These are phyloP conservation scores for Mycena vitilis DNA, from an alignment of 768 basidiomycete genomes.

Conservation along the genomic window DNA sequence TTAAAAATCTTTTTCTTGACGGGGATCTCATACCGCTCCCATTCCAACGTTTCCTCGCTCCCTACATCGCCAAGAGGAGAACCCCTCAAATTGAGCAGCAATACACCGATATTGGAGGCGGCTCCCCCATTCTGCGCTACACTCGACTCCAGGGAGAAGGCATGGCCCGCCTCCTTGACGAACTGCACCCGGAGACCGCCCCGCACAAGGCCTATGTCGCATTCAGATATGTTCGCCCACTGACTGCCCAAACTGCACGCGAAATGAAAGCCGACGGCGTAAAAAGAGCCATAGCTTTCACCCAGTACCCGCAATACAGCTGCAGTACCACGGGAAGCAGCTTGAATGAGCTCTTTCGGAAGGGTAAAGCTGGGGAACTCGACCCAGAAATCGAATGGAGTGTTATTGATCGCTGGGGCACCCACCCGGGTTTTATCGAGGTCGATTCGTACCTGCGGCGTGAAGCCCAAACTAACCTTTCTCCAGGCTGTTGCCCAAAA, in stretches of 20 bases:
- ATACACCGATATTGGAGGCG: constrained; percentile 94
- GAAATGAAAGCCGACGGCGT: constrained; percentile 94
- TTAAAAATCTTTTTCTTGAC: constrained; percentile 92
- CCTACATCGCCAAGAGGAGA: constrained; percentile 87
- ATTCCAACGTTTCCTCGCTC: constrained; percentile 89
- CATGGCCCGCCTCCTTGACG: constrained; percentile 92
- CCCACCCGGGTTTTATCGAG: constrained; percentile 94
- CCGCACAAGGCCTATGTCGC: constrained; percentile 97
- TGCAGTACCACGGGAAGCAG: constrained; percentile 99
- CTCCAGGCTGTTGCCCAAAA: constrained; percentile 90
- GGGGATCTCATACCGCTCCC: constrained; percentile 96
- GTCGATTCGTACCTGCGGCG: constrained; percentile 54
- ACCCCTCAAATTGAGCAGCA: constrained; percentile 95
- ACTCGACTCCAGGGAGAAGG: constrained; percentile 89
- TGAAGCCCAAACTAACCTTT: constrained; percentile 7
- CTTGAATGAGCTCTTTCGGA: constrained; percentile 89
- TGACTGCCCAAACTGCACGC: constrained; percentile 84
- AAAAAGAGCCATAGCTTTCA: constrained; percentile 92
- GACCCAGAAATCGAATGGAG: constrained; percentile 88
- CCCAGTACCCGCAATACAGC: constrained; percentile 98
- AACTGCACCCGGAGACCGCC: constrained; percentile 91
- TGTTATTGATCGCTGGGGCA: constrained; percentile 98
- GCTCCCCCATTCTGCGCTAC: constrained; percentile 94
- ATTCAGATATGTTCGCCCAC: constrained; percentile 92
- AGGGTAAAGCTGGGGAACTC: constrained; percentile 68